Conservation (phyloP, 2,329 filamentous ascomycete species). For the Aaosphaeria pasadenensis region DNA sequence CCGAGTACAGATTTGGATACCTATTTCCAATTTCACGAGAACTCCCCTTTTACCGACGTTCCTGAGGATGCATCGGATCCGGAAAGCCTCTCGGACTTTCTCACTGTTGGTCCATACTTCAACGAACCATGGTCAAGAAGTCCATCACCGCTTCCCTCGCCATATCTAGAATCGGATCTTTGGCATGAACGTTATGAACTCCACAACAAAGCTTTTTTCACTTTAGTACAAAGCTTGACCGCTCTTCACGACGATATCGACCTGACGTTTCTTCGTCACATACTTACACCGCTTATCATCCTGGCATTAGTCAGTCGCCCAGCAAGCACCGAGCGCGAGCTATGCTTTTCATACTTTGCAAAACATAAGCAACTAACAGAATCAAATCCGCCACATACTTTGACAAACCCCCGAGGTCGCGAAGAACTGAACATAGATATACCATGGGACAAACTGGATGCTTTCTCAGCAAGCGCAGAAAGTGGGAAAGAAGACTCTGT, state of each 20-base stretch:
- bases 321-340: conserved; percentile 12
- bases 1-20: no score
- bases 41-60: conserved; percentile 1
- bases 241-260: conserved; percentile 7
- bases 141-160: conserved; percentile 7
- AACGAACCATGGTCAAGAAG: conserved; percentile 10
- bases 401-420: conserved; percentile 7
- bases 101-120: conserved; percentile 5
- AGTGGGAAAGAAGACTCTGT: background rate
- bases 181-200: conserved; percentile 17
- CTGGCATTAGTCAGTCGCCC: conserved; percentile 13
- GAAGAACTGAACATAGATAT: conserved; percentile 12
- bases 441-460: conserved; percentile 20
- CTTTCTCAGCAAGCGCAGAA: conserved; percentile 9
- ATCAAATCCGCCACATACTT: background rate
- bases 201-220: conserved; percentile 15
- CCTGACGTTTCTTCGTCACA: conserved; percentile 8
- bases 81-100: background rate
- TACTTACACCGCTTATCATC: conserved; percentile 15
- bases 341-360: conserved; percentile 9
- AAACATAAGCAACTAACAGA: conserved; percentile 11
- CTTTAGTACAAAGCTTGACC: conserved; percentile 5
- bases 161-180: conserved; percentile 8
- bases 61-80: background rate
- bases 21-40: conserved; percentile 4